These are phyloP conservation scores for Pyricularia sp. DNA, from an alignment of 2,329 filamentous ascomycete species.

Conservation along the genomic window DNA sequence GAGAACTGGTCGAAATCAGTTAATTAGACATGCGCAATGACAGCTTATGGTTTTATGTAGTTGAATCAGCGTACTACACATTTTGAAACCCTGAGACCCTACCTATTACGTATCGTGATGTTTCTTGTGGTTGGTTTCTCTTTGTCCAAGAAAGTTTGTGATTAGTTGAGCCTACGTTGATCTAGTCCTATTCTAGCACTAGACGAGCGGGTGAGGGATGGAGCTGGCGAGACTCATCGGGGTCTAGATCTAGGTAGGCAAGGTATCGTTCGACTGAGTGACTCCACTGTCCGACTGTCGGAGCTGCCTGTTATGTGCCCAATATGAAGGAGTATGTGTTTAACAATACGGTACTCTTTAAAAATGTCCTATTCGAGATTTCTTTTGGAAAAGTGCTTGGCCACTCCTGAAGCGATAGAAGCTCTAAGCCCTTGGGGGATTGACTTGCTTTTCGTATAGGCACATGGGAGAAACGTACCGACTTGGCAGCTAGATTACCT, in stretches of 20 bases:
- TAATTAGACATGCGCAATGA: background rate
- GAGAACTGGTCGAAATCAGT: conserved; percentile 8
- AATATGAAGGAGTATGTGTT: background rate
- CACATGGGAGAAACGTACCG: too few species aligned
- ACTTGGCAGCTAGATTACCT: too few species aligned
- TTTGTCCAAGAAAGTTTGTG: background rate
- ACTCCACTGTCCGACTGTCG: background rate
- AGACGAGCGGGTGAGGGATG: background rate
- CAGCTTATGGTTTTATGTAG: background rate
- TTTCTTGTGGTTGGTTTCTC: background rate
- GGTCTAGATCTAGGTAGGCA: background rate
- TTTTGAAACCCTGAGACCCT: background rate
- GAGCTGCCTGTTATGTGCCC: background rate
- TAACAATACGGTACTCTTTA: too few species aligned
- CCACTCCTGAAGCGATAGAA: too few species aligned
- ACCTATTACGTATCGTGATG: background rate
- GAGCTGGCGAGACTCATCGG: background rate
- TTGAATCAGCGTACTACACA: background rate
- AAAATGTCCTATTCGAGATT: background rate
- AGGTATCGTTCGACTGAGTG: background rate
- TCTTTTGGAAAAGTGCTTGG: background rate
- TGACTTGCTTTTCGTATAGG: too few species aligned
- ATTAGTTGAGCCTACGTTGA: background rate
- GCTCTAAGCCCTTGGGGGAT: too few species aligned
- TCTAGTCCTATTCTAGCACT: background rate